phyloP scores from a whole-genome alignment of 768 basidiomycete species.

The Russula compacta region DNA sequence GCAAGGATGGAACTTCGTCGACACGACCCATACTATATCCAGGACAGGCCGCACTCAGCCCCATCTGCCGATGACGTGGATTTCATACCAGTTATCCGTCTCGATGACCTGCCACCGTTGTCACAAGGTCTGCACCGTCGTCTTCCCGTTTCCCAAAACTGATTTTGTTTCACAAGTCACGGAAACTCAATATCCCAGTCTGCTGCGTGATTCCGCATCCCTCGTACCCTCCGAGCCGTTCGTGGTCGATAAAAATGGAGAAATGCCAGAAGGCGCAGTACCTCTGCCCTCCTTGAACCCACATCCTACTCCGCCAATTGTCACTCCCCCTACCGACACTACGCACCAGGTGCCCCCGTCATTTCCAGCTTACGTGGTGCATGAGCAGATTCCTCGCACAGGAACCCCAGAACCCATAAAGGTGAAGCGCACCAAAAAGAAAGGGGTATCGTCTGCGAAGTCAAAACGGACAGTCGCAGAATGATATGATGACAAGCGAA shows the following conservation, averaged over 20 bases:
- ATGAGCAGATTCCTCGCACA: conserved; percentile 39
- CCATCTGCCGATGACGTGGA: conserved; percentile 57
- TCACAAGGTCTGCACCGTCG: conserved; percentile 25
- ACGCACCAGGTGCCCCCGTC: conserved; percentile 25
- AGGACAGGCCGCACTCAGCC: conserved; percentile 46
- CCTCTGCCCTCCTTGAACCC: conserved; percentile 14
- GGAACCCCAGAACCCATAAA: conserved; percentile 64
- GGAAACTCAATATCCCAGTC: conserved; percentile 3
- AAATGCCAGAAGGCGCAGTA: conserved; percentile 18
- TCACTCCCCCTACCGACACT: conserved; percentile 15
- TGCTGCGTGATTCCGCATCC: conserved; percentile 13
- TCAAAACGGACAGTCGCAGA: conserved; percentile 50
- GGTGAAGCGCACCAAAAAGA: conserved; percentile 66
- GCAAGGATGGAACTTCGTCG: conserved; percentile 67
- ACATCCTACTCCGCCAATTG: conserved; percentile 20
- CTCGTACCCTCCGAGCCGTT: conserved; percentile 7
- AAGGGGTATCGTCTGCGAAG: conserved; percentile 43
- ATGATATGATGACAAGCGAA: conserved; percentile 23
- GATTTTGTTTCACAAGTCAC: background rate
- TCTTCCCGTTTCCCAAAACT: background rate
- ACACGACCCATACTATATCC: conserved; percentile 89
- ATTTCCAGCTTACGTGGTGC: conserved; percentile 50
- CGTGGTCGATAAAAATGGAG: conserved; percentile 16
- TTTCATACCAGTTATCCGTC: conserved; percentile 79
- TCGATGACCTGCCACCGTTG: conserved; percentile 61